Base-by-base conservation (phyloP, 169 alveolate genomes). In the Plasmodium inui region DNA sequence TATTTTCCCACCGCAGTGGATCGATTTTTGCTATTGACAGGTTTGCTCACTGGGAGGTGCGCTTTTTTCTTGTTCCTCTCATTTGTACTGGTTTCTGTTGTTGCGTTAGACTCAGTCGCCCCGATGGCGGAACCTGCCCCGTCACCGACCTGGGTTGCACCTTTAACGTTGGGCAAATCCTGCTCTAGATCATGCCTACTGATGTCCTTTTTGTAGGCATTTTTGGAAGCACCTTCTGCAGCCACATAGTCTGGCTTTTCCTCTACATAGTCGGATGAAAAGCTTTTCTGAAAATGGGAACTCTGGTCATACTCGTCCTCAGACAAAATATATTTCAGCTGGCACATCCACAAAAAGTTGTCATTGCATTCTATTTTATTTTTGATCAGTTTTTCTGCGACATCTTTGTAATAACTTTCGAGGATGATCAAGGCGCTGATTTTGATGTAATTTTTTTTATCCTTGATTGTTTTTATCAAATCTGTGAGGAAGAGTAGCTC, bases 331-430 rank as follows among this genome's bases (percentile, higher is more conserved):
- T 89, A 81, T 46, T 89, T 89, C 32, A 89, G 67, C 72, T 89
- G 94, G 17, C 94, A 89, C 76, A 89, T 19, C 94, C 94, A 89
- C 22, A 89, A 50, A 50, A 89, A 89, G 57, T 89, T 89, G 41
- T 89, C 90, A 70, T 81, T 89, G 17, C 94, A 80, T 81, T 89
- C 94, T 22, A 89, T 89, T 89, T 89, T 89, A 53, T 89, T 89
- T 89, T 89, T 89, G 71, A 89, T 79, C 22, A 89, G 46, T 61
- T 89, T 89, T 89, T 89, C 94, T 41, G 94, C 94, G 32, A 89
- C 94, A 80, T 89, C 94, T 80, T 89, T 89, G 70, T 89, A 89
- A 32, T 89, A 89, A 39, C 90, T 89, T 89, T 89, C 94, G 22
- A 89, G 78, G 10, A 89, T 80, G 22, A 89, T 89, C 50, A 89